Evolutionary conservation across 2,329 filamentous ascomycete species (phyloP), one percentile per base, ranked within the genome.

Genomic region (Chrysoporthe austroafricana): DNA sequence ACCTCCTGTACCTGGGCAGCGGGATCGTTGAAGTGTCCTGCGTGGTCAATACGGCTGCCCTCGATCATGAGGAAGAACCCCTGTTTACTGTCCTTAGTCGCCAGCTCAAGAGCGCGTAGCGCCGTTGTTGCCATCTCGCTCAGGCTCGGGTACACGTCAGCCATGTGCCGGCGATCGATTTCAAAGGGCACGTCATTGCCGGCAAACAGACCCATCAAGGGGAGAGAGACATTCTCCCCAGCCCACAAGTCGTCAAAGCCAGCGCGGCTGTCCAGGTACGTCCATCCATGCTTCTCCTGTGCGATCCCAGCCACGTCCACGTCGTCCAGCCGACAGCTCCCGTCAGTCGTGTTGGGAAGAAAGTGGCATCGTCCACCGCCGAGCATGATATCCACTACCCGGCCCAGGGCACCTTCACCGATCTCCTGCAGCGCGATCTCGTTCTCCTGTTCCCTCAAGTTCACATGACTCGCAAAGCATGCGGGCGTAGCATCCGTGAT

Each of bases 31-130:
- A 86, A 87, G 76, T 96, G 92, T 7, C 94, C 96, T 4, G 96
- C 95, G 77, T 99, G 96, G 75, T 99, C 96, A 74, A 99, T 98
- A 54, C 96, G 87, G 74, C 93, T 97, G 4, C 94, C 96, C 79
- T 99, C 96, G 70, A 99, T 96, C 95, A 99, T 97, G 73, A 99
- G 84, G 80, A 99, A 99, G 84, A 98, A 99, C 4, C 96, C 96
- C 79, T 96, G 89, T 54, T 98, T 93, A 70, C 88, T 93, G 75
- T 94, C 84, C 75, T 87, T 84, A 0, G 96, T 97, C 0, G 94
- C 96, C 68, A 89, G 88, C 70, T 91, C 91, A 34, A 99, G 86
- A 1, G 92, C 89, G 16, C 85, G 88, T 70, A 99, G 83, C 1
- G 96, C 95, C 18, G 92, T 93, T 72, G 86, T 85, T 9, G 95